Conservation (phyloP, 345 rosid species). For the Hevea brasiliensis region DNA sequence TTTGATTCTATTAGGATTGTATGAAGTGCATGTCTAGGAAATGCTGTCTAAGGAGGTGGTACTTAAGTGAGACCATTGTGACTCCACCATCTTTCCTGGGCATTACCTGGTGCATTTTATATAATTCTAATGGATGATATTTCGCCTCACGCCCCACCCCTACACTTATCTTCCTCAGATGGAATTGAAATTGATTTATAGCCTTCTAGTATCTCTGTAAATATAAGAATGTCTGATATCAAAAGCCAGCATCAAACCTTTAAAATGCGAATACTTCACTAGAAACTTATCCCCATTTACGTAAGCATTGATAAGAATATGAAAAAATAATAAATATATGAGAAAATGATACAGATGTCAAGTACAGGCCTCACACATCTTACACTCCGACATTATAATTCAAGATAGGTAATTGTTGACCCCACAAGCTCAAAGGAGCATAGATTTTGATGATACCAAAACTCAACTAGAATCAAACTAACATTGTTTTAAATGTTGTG, state of each 20-base stretch:
- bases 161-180: constrained; percentile 90
- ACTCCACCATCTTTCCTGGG: too few species aligned
- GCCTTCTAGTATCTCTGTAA: constrained; percentile 88
- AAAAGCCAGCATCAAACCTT: constrained; percentile 16
- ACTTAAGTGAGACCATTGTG: too few species aligned
- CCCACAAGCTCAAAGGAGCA: too few species aligned
- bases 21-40: too few species aligned
- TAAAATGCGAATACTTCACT: not conserved
- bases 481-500: too few species aligned
- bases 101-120: too few species aligned
- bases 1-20: too few species aligned
- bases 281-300: not conserved
- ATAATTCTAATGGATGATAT: too few species aligned
- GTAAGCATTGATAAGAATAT: not conserved
- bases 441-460: too few species aligned
- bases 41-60: too few species aligned
- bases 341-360: constrained; percentile 10
- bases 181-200: constrained; percentile 82
- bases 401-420: not conserved
- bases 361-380: not conserved
- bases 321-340: not conserved
- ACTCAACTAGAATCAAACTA: too few species aligned
- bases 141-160: too few species aligned
- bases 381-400: not conserved
- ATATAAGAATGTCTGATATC: constrained; percentile 15